phyloP scores from a whole-genome alignment of 257 asterid genomes.

The Capsicum chinense region DNA sequence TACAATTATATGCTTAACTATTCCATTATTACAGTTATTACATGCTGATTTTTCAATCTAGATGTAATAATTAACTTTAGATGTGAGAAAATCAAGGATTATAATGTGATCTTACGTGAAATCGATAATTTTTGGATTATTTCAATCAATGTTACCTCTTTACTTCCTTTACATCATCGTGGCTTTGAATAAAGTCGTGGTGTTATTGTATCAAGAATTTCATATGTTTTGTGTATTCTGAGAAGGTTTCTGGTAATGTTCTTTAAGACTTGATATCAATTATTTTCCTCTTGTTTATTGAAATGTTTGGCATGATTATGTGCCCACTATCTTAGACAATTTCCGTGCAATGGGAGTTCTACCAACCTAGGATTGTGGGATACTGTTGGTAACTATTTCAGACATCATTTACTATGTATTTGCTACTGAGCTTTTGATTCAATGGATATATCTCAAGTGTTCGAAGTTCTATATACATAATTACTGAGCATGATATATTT shows the following conservation, averaged over 20 bases:
- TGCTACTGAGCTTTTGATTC: background rate
- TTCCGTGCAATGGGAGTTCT: constrained; percentile 63
- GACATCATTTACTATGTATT: background rate
- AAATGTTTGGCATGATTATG: constrained; percentile 64
- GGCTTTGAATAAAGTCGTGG: background rate
- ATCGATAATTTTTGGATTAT: background rate
- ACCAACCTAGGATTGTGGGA: constrained; percentile 64
- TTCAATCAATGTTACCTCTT: background rate
- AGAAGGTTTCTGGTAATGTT: background rate
- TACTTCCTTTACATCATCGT: background rate
- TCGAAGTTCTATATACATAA: background rate
- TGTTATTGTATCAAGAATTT: background rate
- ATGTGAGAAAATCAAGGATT: background rate
- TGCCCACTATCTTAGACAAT: constrained; percentile 62
- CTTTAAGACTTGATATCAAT: background rate
- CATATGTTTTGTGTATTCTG: background rate
- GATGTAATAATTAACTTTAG: background rate
- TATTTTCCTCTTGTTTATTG: constrained; percentile 14
- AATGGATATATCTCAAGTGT: constrained; percentile 10
- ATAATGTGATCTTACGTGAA: background rate
- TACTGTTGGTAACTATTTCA: constrained; percentile 52
- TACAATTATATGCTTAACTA: background rate
- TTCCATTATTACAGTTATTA: background rate
- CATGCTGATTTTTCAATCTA: background rate
- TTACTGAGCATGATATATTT: background rate